Evolutionary conservation across 1,284 basidiomycete species (phyloP).

Genomic region (Microbotryomycetes sp.): DNA sequence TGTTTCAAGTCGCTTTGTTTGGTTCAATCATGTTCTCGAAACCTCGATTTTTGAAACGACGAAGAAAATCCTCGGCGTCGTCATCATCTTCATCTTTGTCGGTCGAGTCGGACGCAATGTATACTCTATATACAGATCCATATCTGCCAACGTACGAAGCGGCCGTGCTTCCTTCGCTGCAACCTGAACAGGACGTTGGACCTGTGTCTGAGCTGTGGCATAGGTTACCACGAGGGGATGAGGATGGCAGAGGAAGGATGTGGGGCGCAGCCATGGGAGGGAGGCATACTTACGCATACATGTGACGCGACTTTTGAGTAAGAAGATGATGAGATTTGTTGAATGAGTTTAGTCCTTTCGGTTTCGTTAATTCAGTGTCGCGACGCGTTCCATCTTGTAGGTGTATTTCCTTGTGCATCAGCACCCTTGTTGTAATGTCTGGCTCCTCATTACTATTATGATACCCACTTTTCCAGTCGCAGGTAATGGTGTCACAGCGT

Average conservation of each 20-base stretch:
- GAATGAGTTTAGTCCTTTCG: no score
- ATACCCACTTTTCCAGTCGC: no score
- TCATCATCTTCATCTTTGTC: not conserved
- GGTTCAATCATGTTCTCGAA: not conserved
- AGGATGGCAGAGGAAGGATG: not conserved
- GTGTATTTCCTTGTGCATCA: no score
- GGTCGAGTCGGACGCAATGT: not conserved
- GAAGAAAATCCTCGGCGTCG: not conserved
- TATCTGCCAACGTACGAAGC: not conserved
- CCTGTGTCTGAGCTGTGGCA: not conserved
- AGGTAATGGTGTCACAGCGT: no score
- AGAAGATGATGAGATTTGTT: no score
- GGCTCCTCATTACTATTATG: no score
- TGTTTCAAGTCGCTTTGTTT: not conserved
- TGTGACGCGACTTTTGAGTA: no score
- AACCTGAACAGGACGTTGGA: not conserved
- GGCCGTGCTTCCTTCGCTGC: not conserved
- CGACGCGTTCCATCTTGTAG: no score
- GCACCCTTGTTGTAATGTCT: no score
- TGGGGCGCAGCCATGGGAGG: not conserved
- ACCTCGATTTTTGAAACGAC: not conserved
- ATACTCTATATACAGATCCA: no score
- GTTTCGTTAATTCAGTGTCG: no score
- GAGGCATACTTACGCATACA: not conserved
- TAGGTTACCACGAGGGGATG: not conserved